Conservation (phyloP, 1,284 basidiomycete genomes). For the Puccinia hordei region DNA sequence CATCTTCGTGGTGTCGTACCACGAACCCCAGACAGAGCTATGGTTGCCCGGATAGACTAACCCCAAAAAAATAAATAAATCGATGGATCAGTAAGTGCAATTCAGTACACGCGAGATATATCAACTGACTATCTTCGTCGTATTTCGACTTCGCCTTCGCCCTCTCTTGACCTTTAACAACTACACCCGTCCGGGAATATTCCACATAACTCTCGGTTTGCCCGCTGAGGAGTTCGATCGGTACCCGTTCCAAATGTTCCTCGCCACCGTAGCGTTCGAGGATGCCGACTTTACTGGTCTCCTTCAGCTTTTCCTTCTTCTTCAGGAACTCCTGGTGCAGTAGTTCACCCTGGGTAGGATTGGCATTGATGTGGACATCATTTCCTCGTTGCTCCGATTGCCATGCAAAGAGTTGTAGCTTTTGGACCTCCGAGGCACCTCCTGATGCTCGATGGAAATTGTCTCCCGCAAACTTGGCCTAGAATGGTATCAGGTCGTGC, state of each 20-base stretch:
- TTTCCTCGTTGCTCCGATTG: constrained; percentile 89
- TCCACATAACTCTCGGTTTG: constrained; percentile 98
- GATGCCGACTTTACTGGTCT: constrained; percentile 81
- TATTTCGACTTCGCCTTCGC: constrained; percentile 86
- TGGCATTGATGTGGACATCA: constrained; percentile 91
- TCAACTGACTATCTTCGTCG: constrained; percentile 79
- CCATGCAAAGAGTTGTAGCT: constrained; percentile 95
- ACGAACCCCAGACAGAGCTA: constrained; percentile 91
- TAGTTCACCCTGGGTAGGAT: constrained; percentile 91
- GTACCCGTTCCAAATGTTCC: constrained; percentile 82
- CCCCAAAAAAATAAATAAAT: constrained; percentile 17
- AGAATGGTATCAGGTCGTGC: not conserved
- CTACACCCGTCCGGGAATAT: constrained; percentile 86
- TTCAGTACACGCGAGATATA: constrained; percentile 11
- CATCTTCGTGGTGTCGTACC: constrained; percentile 73
- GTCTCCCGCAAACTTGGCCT: constrained; percentile 91
- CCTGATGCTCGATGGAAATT: constrained; percentile 90
- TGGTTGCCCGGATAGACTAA: constrained; percentile 91
- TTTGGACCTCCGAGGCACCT: constrained; percentile 85
- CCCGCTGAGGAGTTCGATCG: constrained; percentile 83
- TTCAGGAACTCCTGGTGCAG: constrained; percentile 85
- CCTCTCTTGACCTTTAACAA: constrained; percentile 87
- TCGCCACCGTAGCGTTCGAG: constrained; percentile 90
- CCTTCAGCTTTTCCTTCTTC: constrained; percentile 88
- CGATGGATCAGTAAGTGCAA: constrained; percentile 4